Conservation (phyloP, 2,329 filamentous ascomycete species). For the Neurospora crassa region DNA sequence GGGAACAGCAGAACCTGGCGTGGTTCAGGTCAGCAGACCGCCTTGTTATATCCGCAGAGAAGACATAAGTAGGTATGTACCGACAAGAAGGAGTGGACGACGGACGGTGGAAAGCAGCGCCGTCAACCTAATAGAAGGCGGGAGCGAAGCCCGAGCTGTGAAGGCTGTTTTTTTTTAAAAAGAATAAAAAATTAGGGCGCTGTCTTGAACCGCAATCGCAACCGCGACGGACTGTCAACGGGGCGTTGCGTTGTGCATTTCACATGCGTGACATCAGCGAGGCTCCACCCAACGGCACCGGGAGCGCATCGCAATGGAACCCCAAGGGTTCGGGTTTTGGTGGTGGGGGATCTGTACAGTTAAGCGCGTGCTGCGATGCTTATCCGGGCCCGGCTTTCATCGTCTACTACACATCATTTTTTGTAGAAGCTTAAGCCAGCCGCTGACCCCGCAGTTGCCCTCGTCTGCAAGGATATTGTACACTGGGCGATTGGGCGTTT, state of each 20-base stretch:
- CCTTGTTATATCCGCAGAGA: background rate
- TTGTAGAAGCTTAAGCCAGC: too few species aligned
- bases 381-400: too few species aligned
- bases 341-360: background rate
- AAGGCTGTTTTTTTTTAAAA: background rate
- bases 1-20: background rate
- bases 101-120: background rate
- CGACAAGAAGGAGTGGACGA: background rate
- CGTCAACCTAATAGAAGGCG: background rate
- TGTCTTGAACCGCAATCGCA: background rate
- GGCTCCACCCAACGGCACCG: background rate
- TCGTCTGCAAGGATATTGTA: background rate
- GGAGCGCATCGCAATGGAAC: background rate
- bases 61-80: background rate
- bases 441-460: background rate
- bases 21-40: background rate
- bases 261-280: slow-evolving; percentile 4
- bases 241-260: background rate
- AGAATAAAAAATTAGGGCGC: background rate
- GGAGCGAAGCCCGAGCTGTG: background rate
- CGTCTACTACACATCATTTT: too few species aligned
- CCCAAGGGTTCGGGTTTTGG: background rate
- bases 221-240: background rate
- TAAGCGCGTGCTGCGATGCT: too few species aligned
- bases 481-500: background rate